Conservation (phyloP, 2,329 filamentous ascomycete genomes). For the Nigrospora sphaerica region DNA sequence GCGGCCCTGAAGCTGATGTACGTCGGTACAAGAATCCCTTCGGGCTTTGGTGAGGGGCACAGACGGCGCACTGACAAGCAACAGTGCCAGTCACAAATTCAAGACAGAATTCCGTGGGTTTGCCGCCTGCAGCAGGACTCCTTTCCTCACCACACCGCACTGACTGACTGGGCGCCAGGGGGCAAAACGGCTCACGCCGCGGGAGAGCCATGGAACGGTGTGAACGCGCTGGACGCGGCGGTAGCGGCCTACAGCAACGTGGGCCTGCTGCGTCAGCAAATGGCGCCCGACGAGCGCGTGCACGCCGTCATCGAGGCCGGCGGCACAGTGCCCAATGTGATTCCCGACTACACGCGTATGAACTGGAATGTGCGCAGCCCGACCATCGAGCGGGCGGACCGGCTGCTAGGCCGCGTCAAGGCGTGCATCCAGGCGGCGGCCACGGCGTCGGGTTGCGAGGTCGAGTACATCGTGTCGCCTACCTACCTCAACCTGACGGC, state of each 20-base stretch:
- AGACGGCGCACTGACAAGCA: too few species aligned
- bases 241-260: slow-evolving; percentile 27
- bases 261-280: slow-evolving; percentile 29
- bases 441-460: slow-evolving; percentile 24
- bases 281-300: slow-evolving; percentile 26
- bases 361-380: slow-evolving; percentile 30
- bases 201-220: slow-evolving; percentile 26
- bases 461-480: slow-evolving; percentile 27
- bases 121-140: too few species aligned
- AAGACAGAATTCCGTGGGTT: slow-evolving; percentile 18
- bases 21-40: slow-evolving; percentile 1
- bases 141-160: too few species aligned
- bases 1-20: slow-evolving; percentile 18
- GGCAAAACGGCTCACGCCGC: slow-evolving; percentile 28
- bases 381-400: slow-evolving; percentile 19
- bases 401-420: slow-evolving; percentile 22
- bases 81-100: slow-evolving; percentile 20
- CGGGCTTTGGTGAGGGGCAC: too few species aligned
- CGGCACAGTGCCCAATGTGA: slow-evolving; percentile 30
- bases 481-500: slow-evolving; percentile 37
- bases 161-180: too few species aligned
- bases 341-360: slow-evolving; percentile 29
- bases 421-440: slow-evolving; percentile 28
- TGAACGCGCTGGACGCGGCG: slow-evolving; percentile 30
- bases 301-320: slow-evolving; percentile 28